Evolutionary conservation across 1,284 basidiomycete species (phyloP), one percentile per base, ranked within the genome.

Genomic region (Cryptococcus sp.): DNA sequence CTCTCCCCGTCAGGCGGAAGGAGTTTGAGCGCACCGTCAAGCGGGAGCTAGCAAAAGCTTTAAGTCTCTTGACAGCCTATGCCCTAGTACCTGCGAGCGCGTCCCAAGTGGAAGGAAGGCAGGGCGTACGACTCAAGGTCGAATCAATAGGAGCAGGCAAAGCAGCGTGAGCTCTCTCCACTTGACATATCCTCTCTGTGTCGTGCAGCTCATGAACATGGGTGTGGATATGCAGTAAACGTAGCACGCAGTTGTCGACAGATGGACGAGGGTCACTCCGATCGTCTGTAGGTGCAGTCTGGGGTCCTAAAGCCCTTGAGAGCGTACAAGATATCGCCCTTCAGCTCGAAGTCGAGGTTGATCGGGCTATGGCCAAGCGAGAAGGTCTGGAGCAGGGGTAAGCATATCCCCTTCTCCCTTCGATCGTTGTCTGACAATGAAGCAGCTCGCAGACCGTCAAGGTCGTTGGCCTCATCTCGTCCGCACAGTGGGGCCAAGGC

Each of bases 21-120:
- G 95, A 98, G 71, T 85, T 98, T 48, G 88, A 93, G 70, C 84
- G 91, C 57, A 94, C 95, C 64, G 82, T 84, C 5, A 98, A 96
- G 75, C 86, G 93, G 45, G 94, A 99, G 70, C 95, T 89, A 72
- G 85, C 85, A 3, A 96, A 96, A 70, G 88, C 90, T 0, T 78
- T 97, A 40, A 83, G 84, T 10, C 81, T 97, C 10, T 77, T 99
- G 43, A 88, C 88, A 55, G 92, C 91, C 0, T 99, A 99, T 75
- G 94, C 93, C 0, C 83, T 99, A 6, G 88, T 93, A 0, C 91
- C 91, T 1, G 69, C 73, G 3, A 65, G 65, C 22, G 65, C 10
- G 86, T 88, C 69, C 5, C 46, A 58, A 0, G n/a, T 57, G 5
- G 67, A 66, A 39, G 70, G 63, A 1, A 47, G 62, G 22, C 46